phyloP scores from a whole-genome alignment of 2,329 filamentous ascomycete species.

The Xylariales sp. region DNA sequence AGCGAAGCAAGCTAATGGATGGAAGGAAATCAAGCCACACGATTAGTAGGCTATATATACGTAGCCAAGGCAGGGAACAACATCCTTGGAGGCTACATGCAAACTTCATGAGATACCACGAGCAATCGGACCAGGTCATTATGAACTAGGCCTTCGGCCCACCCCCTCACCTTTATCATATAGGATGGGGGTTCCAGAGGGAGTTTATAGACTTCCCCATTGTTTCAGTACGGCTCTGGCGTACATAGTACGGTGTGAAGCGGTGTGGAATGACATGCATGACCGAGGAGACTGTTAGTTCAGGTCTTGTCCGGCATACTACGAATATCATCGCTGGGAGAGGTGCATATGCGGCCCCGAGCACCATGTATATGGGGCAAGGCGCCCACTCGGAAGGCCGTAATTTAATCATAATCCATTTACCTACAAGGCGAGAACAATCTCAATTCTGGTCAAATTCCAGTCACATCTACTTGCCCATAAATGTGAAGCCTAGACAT shows the following conservation, averaged over 20 bases:
- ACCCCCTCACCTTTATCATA: neutral
- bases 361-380: constrained; percentile 17
- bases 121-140: constrained; percentile 2
- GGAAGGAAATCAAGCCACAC: neutral
- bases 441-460: neutral
- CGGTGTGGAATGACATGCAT: neutral
- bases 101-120: constrained; percentile 6
- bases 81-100: neutral
- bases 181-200: neutral
- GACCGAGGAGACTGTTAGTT: neutral
- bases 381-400: constrained; percentile 4
- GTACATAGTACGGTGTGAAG: constrained; percentile 22
- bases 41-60: neutral
- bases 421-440: neutral
- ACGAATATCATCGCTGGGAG: constrained; percentile 9
- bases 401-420: constrained; percentile 29
- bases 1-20: neutral
- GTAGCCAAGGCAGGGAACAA: neutral
- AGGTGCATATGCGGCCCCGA: constrained; percentile 12
- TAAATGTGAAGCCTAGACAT: neutral
- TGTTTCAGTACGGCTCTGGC: constrained; percentile 24
- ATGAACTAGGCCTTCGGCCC: neutral
- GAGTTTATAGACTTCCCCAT: constrained; percentile 1
- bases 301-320: constrained; percentile 19
- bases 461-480: neutral